Evolutionary conservation across 192 early-diverging fungal species (phyloP).

Genomic region (Kappamyces sp.): DNA sequence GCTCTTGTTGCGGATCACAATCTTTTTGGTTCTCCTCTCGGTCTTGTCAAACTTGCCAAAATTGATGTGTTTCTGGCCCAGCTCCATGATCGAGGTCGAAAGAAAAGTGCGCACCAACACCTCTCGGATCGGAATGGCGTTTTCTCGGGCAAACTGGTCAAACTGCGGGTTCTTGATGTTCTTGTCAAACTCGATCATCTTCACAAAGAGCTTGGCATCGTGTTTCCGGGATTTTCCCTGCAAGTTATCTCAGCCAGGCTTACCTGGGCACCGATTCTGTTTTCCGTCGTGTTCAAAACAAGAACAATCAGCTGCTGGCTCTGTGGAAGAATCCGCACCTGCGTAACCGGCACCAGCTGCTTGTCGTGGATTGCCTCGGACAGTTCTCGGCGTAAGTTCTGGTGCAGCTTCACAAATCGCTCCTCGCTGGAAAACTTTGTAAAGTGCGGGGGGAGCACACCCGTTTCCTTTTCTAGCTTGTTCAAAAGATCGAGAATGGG

Average conservation of each 20-base stretch:
- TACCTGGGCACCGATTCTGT: constrained; percentile 58
- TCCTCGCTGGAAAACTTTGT: constrained; percentile 66
- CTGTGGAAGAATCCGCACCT: constrained; percentile 61
- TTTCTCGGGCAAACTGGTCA: constrained; percentile 55
- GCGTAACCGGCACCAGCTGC: constrained; percentile 53
- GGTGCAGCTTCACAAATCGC: constrained; percentile 60
- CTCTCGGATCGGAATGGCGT: constrained; percentile 79
- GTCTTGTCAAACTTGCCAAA: constrained; percentile 85
- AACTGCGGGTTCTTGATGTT: constrained; percentile 78
- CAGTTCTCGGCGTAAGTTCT: constrained; percentile 67
- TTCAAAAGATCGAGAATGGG: constrained; percentile 33
- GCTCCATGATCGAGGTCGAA: constrained; percentile 78
- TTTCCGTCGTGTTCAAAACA: constrained; percentile 58
- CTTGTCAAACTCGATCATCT: constrained; percentile 79
- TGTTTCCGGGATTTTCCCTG: constrained; percentile 65
- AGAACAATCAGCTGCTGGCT: constrained; percentile 65
- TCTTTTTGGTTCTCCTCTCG: constrained; percentile 77
- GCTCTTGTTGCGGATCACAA: constrained; percentile 83
- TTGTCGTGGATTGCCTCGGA: constrained; percentile 63
- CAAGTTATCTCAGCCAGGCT: constrained; percentile 4
- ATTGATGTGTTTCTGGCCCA: constrained; percentile 96
- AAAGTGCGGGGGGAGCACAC: constrained; percentile 56
- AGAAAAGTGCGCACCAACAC: constrained; percentile 82
- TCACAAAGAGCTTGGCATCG: constrained; percentile 78
- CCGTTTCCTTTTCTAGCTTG: constrained; percentile 58